A percentile compares a stretch with the other conserved stretches of the same genome.
These are phyloP conservation scores for Haberlea rhodopensis DNA, from an alignment of 257 asterid genomes.

Conservation along the genomic window DNA sequence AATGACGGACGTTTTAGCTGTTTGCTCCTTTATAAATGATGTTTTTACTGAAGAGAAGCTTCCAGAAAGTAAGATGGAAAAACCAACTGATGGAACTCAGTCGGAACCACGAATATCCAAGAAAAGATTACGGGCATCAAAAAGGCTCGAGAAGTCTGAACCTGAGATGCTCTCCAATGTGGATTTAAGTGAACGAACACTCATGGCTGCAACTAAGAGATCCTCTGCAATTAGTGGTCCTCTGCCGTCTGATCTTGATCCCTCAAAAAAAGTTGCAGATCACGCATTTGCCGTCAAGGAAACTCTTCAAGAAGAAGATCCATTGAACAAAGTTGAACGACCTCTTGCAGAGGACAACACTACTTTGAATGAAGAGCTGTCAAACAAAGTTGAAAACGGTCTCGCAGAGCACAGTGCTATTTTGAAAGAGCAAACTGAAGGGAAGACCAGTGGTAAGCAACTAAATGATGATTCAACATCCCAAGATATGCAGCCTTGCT, in stretches of 20 bases:
- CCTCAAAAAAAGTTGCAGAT: not conserved
- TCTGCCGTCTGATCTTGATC: not conserved
- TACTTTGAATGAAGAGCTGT: not conserved
- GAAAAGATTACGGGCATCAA: conserved; percentile 14
- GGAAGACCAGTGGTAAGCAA: not conserved
- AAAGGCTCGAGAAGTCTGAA: conserved; percentile 4
- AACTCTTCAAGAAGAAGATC: not conserved
- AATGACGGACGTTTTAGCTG: not conserved
- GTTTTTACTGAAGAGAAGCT: conserved; percentile 23
- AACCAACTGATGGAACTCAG: not conserved
- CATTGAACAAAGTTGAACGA: not conserved
- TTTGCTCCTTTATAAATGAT: conserved; percentile 6
- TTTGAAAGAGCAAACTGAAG: not conserved
- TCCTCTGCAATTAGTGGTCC: not conserved
- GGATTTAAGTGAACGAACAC: not conserved
- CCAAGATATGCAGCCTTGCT: not conserved
- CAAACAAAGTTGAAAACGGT: not conserved
- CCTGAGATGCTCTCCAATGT: conserved; percentile 1
- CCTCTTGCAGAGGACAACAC: not conserved
- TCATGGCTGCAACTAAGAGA: not conserved
- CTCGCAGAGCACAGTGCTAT: not conserved
- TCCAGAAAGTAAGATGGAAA: conserved; percentile 20
- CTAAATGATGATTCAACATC: not conserved
- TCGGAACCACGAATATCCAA: not conserved
- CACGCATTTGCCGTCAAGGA: not conserved